Evolutionary conservation across 2,329 filamentous ascomycete species (phyloP), one percentile per base, ranked within the genome.

Genomic region (Ceratocystis lukuohia): DNA sequence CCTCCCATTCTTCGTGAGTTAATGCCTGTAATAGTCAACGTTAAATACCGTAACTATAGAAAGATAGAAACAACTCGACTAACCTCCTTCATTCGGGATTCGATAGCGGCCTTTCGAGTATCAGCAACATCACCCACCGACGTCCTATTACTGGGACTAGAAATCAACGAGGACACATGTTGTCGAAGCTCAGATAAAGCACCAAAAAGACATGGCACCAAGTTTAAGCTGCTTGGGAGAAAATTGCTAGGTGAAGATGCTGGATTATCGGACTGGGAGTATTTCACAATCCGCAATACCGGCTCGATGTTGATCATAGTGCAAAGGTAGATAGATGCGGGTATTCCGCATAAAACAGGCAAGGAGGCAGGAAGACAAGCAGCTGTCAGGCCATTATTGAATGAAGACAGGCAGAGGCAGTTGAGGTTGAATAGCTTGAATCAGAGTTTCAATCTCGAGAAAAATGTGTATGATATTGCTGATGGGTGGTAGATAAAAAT

Each of bases 1-100:
- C 78, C 70, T 86, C 82, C 91, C 92, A 96, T 72, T 91, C 84
- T 62, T 81, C 77, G 70, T 86, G 82, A 0, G 83, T 83, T 68
- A 84, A 81, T 69, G 90, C 88, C 85, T 90, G 70, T 66, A 53
- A 22, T 41, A 2, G 41, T 15, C 2, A 56, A 20, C 25, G 48
- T 63, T 65, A 65, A 57, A 30, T 20, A 8, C 28, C 17, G 17
- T 17, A 7, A 3, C 7, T 17, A 15, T 10, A 30, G 10, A 15
- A 12, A 20, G 1, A 5, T 33, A 5, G 28, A n/a, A 12, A 37
- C 6, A 2, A 28, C 28, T 10, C 5, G 17, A 53, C 61, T 25
- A 50, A 68, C 67, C 50, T 66, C 61, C 53, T 41, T 61, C 67
- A 68, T 63, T 25, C 53, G 57, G 44, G 15, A 4, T 44, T 67